Evolutionary conservation across 345 rosid genomes (phyloP).

Genomic region (Populus alba): DNA sequence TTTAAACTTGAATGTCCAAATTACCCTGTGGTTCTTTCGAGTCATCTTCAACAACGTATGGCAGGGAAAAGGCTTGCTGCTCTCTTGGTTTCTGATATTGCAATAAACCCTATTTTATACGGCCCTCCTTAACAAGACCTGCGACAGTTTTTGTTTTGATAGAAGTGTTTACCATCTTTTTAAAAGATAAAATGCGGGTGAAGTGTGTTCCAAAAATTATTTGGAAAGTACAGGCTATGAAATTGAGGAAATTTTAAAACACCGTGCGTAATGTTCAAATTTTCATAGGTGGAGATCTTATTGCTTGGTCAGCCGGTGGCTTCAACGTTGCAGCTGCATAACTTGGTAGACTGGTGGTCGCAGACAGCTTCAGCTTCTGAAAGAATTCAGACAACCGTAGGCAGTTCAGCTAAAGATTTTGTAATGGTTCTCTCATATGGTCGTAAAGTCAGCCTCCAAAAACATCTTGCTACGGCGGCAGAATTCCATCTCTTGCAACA

Average conservation of each 20-base stretch:
- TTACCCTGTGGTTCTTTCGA: not conserved
- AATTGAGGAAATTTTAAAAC: not conserved
- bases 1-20: not conserved
- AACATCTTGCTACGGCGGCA: not conserved
- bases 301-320: constrained; percentile 38
- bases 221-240: not conserved
- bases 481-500: not conserved
- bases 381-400: constrained; percentile 25
- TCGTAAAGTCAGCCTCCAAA: constrained; percentile 30
- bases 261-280: not conserved
- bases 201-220: not conserved
- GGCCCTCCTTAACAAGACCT: not conserved
- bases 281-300: constrained; percentile 49
- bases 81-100: not conserved
- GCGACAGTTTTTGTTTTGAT: not conserved
- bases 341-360: constrained; percentile 44
- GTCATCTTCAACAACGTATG: not conserved
- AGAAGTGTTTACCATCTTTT: not conserved
- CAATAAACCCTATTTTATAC: too few species aligned
- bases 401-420: constrained; percentile 47
- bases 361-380: constrained; percentile 31
- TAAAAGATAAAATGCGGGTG: not conserved
- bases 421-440: constrained; percentile 48
- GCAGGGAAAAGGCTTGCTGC: not conserved
- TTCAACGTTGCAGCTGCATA: constrained; percentile 30